Evolutionary conservation across 108 stramenopile genomes (phyloP).

Genomic region (Nannochloropsis granulata): DNA sequence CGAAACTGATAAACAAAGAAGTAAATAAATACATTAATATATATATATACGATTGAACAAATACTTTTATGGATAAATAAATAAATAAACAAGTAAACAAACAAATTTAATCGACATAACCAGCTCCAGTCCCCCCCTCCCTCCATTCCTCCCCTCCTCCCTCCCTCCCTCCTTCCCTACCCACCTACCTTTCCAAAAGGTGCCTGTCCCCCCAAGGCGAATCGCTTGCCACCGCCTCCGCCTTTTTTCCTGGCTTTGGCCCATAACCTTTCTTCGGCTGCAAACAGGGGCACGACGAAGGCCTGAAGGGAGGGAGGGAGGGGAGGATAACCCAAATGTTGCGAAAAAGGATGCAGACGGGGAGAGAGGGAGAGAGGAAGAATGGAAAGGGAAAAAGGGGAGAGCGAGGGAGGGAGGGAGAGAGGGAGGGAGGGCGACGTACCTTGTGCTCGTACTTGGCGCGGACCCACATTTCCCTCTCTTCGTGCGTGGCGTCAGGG

Average conservation of each 20-base stretch:
- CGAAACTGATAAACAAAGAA: background rate
- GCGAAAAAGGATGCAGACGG: background rate
- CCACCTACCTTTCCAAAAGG: background rate
- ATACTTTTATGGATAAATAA: background rate
- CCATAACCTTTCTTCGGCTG: background rate
- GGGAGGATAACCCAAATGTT: too few relatives aligned
- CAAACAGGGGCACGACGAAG: background rate
- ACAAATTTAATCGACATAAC: background rate
- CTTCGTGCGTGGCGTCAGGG: constrained; percentile 12
- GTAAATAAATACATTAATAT: background rate
- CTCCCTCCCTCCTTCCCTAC: background rate
- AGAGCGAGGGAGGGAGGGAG: background rate
- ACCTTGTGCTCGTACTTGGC: constrained; percentile 30
- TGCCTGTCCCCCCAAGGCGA: background rate
- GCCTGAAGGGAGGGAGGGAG: background rate
- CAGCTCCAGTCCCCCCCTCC: background rate
- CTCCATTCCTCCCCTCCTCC: background rate
- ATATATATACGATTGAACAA: background rate
- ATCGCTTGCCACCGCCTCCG: background rate
- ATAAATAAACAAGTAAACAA: background rate
- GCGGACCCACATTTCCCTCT: constrained; percentile 17
- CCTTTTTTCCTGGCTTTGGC: background rate
- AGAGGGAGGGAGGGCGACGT: background rate
- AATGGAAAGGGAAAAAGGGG: background rate
- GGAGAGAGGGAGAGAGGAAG: background rate